phyloP scores from a whole-genome alignment of 768 basidiomycete species.

The Cystobasidium ongulense region DNA sequence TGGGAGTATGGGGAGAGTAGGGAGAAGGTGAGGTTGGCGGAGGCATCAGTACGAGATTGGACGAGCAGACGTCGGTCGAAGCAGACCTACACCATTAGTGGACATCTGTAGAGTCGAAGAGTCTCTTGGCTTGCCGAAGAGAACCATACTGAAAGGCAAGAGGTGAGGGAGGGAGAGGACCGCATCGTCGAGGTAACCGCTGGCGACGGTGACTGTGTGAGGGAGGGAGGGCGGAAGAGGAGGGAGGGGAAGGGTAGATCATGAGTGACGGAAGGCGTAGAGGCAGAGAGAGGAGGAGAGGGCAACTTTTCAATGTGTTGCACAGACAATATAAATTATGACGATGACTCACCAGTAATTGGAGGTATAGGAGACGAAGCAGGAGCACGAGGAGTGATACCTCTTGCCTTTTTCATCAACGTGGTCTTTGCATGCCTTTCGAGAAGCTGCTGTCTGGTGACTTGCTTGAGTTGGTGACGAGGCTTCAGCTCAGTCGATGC shows the following conservation, averaged over 20 bases:
- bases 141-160: background rate
- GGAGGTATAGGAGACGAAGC: background rate
- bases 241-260: background rate
- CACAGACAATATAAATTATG: background rate
- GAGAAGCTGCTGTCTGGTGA: background rate
- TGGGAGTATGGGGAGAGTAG: background rate
- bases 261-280: no score
- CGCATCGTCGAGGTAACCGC: background rate
- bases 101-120: background rate
- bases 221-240: background rate
- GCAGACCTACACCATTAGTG: background rate
- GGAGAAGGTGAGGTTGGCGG: background rate
- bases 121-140: background rate
- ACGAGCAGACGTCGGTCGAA: background rate
- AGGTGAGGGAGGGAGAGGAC: background rate
- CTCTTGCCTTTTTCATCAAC: background rate
- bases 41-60: background rate
- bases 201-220: slow-evolving; percentile 1
- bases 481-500: background rate
- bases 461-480: background rate
- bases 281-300: background rate
- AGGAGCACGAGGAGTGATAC: background rate
- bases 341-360: background rate
- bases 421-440: background rate
- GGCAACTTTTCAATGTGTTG: background rate